phyloP scores from a whole-genome alignment of 495 filamentous ascomycete species.

The Podospora pseudopauciseta region DNA sequence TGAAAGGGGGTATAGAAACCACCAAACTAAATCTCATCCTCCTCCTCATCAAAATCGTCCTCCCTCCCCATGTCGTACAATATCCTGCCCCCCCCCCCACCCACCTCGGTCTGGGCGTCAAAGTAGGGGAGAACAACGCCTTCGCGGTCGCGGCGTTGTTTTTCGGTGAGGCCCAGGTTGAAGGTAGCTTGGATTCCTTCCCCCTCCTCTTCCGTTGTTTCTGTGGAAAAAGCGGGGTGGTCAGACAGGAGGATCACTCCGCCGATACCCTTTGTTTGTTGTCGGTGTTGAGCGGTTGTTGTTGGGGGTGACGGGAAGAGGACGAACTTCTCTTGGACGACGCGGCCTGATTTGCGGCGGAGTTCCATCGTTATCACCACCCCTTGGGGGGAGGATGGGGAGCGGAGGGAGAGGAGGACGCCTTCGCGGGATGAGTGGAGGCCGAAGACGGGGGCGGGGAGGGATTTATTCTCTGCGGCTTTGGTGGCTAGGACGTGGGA shows the following conservation, averaged over 20 bases:
- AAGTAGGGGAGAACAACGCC: conserved; percentile 91
- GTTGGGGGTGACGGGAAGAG: conserved; percentile 35
- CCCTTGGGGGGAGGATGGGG: conserved; percentile 31
- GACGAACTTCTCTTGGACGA: conserved; percentile 73
- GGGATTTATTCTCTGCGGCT: conserved; percentile 63
- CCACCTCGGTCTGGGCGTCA: conserved; percentile 80
- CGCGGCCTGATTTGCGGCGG: conserved; percentile 72
- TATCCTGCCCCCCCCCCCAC: conserved; percentile 79
- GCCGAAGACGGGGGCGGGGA: conserved; percentile 70
- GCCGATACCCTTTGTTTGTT: neutral
- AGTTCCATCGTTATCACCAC: conserved; percentile 84
- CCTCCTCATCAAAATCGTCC: conserved; percentile 98
- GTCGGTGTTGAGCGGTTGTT: neutral
- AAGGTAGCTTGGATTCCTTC: conserved; percentile 66
- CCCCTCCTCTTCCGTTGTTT: conserved; percentile 40
- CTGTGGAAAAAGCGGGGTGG: conserved; percentile 61
- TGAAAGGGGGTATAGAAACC: too few species aligned
- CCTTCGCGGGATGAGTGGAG: conserved; percentile 72
- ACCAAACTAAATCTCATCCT: conserved; percentile 77
- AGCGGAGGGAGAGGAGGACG: conserved; percentile 56
- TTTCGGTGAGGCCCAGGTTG: conserved; percentile 80
- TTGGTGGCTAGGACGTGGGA: conserved; percentile 65
- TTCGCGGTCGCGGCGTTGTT: conserved; percentile 78
- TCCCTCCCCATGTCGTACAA: conserved; percentile 94
- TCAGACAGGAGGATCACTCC: conserved; percentile 63